Conservation (phyloP, 2,329 filamentous ascomycete species). For the Orbilia javanica region DNA sequence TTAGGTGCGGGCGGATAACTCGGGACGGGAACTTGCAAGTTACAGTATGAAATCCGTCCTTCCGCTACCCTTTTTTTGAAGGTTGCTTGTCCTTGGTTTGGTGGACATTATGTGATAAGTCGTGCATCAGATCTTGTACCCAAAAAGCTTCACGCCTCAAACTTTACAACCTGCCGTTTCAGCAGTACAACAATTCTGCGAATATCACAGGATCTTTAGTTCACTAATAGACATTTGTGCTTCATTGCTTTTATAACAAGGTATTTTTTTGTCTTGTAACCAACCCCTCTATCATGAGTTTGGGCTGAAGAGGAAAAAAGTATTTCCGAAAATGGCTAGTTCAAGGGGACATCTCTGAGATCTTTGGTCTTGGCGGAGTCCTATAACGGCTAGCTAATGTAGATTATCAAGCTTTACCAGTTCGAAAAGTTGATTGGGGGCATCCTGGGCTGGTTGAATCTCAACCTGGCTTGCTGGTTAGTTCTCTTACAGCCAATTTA, state of each 20-base stretch:
- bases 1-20: slow-evolving; percentile 1
- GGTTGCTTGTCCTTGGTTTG: background rate
- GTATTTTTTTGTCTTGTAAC: background rate
- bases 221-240: background rate
- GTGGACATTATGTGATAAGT: slow-evolving; percentile 17
- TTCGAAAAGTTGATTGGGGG: slow-evolving; percentile 8
- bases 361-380: background rate
- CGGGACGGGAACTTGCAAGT: slow-evolving; percentile 6
- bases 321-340: background rate
- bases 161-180: slow-evolving; percentile 5
- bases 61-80: background rate
- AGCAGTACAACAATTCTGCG: slow-evolving; percentile 2
- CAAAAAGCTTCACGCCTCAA: background rate
- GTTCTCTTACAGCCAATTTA: background rate
- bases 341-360: too few species aligned
- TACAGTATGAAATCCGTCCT: background rate
- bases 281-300: background rate
- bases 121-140: background rate
- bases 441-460: background rate
- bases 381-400: background rate
- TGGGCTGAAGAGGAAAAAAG: too few species aligned
- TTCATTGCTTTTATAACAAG: slow-evolving; percentile 2
- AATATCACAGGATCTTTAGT: background rate
- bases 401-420: background rate
- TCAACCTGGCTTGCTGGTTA: slow-evolving; percentile 9